Conservation (phyloP, 2,329 filamentous ascomycete genomes). For the Verticillium dahliae region DNA sequence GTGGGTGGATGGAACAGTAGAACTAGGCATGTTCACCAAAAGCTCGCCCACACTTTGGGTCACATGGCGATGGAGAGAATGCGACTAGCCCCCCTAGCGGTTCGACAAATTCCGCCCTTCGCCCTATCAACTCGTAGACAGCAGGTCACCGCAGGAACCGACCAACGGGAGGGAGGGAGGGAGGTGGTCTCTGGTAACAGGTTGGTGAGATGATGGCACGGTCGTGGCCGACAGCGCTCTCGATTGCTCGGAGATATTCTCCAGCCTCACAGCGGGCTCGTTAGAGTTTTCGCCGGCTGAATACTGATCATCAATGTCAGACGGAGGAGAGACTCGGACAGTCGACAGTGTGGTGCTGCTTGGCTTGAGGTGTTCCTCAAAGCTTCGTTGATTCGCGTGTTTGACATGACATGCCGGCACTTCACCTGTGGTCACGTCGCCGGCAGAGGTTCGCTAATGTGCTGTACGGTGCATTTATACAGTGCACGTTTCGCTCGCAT, state of each 20-base stretch:
- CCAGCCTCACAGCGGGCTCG: too few relatives aligned
- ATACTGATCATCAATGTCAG: too few relatives aligned
- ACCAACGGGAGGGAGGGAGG: neutral
- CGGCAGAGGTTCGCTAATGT: neutral
- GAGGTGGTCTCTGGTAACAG: neutral
- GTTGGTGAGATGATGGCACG: neutral
- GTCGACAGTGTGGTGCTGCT: neutral
- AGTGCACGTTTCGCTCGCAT: neutral
- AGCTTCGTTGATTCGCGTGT: neutral
- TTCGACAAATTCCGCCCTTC: neutral
- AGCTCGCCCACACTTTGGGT: neutral
- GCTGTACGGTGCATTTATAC: neutral
- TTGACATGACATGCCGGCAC: neutral
- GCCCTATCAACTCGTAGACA: neutral
- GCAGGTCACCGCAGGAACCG: neutral
- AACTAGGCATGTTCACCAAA: neutral
- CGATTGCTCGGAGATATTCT: too few relatives aligned
- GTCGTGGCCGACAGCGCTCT: too few relatives aligned
- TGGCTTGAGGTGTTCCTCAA: neutral
- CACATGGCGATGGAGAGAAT: slow-evolving; percentile 2
- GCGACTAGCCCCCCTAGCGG: slow-evolving; percentile 3
- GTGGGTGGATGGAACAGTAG: neutral
- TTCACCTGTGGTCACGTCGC: neutral
- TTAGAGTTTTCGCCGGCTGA: too few relatives aligned
- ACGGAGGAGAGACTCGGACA: neutral